phyloP scores from a whole-genome alignment of 768 basidiomycete genomes.

The Pleurotus tuber-regium region DNA sequence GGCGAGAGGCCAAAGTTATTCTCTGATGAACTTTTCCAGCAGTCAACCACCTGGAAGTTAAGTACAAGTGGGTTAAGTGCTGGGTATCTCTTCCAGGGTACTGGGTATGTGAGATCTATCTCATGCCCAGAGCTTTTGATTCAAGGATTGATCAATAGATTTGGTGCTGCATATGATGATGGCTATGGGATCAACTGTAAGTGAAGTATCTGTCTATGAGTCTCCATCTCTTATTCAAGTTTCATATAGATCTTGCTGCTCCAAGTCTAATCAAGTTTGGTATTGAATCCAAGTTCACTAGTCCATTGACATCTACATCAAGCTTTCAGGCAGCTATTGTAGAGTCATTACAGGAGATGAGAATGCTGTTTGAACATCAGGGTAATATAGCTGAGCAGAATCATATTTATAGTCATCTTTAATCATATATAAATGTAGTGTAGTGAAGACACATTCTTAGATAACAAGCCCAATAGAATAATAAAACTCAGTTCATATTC shows the following conservation, averaged over 20 bases:
- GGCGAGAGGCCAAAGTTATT: slow-evolving; percentile 65
- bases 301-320: slow-evolving; percentile 65
- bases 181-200: slow-evolving; percentile 95
- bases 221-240: slow-evolving; percentile 2
- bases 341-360: slow-evolving; percentile 70
- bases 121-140: no score
- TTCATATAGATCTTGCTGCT: slow-evolving; percentile 69
- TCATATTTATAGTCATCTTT: slow-evolving; percentile 7
- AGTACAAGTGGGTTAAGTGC: slow-evolving; percentile 89
- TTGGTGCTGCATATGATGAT: slow-evolving; percentile 77
- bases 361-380: slow-evolving; percentile 29
- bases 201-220: slow-evolving; percentile 19
- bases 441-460: no score
- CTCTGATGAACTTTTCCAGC: slow-evolving; percentile 71
- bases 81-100: slow-evolving; percentile 83
- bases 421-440: slow-evolving; percentile 32
- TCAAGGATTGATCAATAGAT: no score
- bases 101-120: slow-evolving; percentile 60
- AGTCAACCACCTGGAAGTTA: slow-evolving; percentile 81
- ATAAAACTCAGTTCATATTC: neutral
- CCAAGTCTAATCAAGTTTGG: slow-evolving; percentile 85
- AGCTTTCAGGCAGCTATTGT: slow-evolving; percentile 60
- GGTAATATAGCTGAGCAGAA: slow-evolving; percentile 7
- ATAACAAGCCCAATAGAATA: no score
- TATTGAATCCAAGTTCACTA: slow-evolving; percentile 84